Conservation (phyloP, 495 filamentous ascomycete genomes). For the Acidomyces sp. region DNA sequence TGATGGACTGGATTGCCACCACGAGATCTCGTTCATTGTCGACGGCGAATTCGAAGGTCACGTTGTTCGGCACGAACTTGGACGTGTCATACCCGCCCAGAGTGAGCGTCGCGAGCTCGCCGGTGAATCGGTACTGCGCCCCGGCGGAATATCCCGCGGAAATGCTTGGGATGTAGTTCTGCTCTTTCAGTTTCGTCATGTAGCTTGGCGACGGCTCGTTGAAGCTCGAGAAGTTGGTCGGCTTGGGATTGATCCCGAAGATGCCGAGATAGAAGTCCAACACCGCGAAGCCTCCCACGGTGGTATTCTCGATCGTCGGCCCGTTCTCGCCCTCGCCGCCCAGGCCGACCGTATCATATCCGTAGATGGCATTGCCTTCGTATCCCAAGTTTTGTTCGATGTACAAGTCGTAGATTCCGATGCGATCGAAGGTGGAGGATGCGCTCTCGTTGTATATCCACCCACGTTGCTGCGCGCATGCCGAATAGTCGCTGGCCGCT, state of each 20-base stretch:
- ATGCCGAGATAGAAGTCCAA: conserved; percentile 26
- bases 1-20: conserved; percentile 5
- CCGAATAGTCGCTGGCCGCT: conserved; percentile 17
- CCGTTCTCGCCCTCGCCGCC: conserved; percentile 21
- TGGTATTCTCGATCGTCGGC: conserved; percentile 22
- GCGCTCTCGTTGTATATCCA: conserved; percentile 34
- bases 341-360: conserved; percentile 24
- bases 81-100: conserved; percentile 14
- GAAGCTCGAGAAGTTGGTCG: conserved; percentile 27
- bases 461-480: conserved; percentile 37
- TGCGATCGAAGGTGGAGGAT: conserved; percentile 37
- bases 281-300: conserved; percentile 22
- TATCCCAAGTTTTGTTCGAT: conserved; percentile 22
- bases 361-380: conserved; percentile 23
- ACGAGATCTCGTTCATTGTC: not conserved
- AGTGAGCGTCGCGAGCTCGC: conserved; percentile 4
- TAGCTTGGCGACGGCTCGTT: conserved; percentile 21
- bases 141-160: conserved; percentile 30
- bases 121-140: conserved; percentile 12
- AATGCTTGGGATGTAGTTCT: conserved; percentile 24
- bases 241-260: conserved; percentile 25
- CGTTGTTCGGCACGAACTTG: conserved; percentile 3
- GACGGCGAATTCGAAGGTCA: not conserved
- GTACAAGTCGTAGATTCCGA: conserved; percentile 21
- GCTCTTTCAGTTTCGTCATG: conserved; percentile 23